Evolutionary conservation across 2,329 filamentous ascomycete species (phyloP).

Genomic region (Pseudogymnoascus sp.): DNA sequence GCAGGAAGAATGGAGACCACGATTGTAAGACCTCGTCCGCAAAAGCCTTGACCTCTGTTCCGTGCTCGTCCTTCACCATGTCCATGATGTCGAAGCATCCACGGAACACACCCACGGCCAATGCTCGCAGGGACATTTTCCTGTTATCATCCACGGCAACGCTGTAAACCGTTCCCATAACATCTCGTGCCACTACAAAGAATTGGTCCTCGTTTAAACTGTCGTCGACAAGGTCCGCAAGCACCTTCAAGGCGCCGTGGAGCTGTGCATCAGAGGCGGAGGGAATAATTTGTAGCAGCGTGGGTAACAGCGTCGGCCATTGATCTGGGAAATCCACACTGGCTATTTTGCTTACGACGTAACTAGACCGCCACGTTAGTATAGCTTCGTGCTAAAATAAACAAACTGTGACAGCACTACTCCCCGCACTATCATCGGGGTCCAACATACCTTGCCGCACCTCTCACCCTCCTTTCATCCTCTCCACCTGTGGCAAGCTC

Average conservation of each 20-base stretch:
- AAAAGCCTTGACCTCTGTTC: constrained; percentile 75
- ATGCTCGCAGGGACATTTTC: constrained; percentile 66
- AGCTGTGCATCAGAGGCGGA: constrained; percentile 69
- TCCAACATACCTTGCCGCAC: constrained; percentile 64
- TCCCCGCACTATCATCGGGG: not conserved
- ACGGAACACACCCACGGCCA: constrained; percentile 85
- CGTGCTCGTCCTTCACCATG: constrained; percentile 92
- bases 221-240: constrained; percentile 85
- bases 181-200: constrained; percentile 77
- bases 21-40: constrained; percentile 73
- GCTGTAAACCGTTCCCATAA: constrained; percentile 75
- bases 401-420: not conserved
- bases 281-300: constrained; percentile 68
- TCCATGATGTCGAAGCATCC: constrained; percentile 91
- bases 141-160: constrained; percentile 69
- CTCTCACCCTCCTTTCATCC: constrained; percentile 75
- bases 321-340: constrained; percentile 86
- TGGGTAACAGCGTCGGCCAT: constrained; percentile 83
- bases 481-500: constrained; percentile 65
- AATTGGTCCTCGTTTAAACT: constrained; percentile 92
- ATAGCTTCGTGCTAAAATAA: constrained; percentile 10
- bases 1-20: constrained; percentile 87
- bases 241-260: constrained; percentile 80
- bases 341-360: constrained; percentile 86
- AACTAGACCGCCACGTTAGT: constrained; percentile 33